phyloP scores from a whole-genome alignment of 129 eudicot genomes.

The Escallonia herrerae region DNA sequence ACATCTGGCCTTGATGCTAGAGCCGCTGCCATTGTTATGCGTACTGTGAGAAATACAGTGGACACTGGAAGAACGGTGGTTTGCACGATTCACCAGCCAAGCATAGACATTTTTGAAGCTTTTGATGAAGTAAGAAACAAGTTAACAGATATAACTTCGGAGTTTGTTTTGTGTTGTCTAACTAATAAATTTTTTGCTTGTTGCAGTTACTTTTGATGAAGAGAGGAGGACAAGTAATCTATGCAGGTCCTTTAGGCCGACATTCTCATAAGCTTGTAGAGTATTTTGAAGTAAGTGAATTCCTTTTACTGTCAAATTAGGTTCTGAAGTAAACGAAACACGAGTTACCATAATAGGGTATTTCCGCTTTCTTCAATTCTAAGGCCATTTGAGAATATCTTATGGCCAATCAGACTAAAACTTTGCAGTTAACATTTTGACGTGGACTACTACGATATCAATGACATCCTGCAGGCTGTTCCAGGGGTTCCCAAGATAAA shows the following conservation, averaged over 20 bases:
- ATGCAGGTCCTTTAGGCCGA: constrained; percentile 67
- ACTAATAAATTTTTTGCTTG: not conserved
- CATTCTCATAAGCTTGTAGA: constrained; percentile 49
- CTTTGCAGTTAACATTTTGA: too few species aligned
- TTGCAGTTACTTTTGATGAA: constrained; percentile 66
- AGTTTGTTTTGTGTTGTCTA: not conserved
- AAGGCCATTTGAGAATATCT: too few species aligned
- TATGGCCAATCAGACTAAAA: too few species aligned
- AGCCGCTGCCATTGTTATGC: constrained; percentile 87
- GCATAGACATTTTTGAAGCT: constrained; percentile 82
- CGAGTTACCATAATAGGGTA: too few species aligned
- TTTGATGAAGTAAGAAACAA: constrained; percentile 63
- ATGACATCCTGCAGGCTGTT: constrained; percentile 31
- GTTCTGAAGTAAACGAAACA: too few species aligned
- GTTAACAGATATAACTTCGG: not conserved
- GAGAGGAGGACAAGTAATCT: constrained; percentile 77
- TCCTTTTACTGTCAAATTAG: not conserved
- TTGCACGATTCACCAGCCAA: constrained; percentile 88
- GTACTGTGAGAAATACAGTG: constrained; percentile 76
- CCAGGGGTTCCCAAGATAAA: constrained; percentile 53
- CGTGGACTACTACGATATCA: not conserved
- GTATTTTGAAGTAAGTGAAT: constrained; percentile 58
- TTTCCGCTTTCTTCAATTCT: too few species aligned
- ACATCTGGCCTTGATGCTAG: constrained; percentile 87
- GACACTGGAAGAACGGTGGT: constrained; percentile 83